A percentile compares a stretch with the other conserved stretches of the same genome.
These are phyloP conservation scores for Debaryomycetaceae sp. DNA, from an alignment of 1,139 yeast genomes.

Conservation along the genomic window DNA sequence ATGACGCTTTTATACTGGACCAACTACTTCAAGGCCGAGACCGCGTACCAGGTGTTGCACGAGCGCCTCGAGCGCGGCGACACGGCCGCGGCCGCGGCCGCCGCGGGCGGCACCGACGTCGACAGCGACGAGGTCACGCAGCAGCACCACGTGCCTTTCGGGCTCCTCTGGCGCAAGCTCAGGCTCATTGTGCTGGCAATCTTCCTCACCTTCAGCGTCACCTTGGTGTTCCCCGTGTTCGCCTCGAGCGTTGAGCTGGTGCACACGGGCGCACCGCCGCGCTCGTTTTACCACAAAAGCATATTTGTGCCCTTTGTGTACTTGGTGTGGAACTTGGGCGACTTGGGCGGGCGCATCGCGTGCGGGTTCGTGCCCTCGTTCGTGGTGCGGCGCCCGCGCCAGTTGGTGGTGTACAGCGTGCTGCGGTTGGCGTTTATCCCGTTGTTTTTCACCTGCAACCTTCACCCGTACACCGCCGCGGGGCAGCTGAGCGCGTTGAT, in stretches of 20 bases:
- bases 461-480: constrained; percentile 30
- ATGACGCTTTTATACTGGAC: constrained; percentile 33
- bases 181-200: constrained; percentile 64
- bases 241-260: constrained; percentile 67
- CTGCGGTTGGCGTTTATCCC: constrained; percentile 56
- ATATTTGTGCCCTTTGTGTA: constrained; percentile 75
- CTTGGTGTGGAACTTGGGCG: constrained; percentile 85
- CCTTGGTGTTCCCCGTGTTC: constrained; percentile 85
- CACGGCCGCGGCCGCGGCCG: constrained; percentile 11
- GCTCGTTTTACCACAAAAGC: constrained; percentile 40
- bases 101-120: constrained; percentile 8
- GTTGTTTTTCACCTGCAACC: constrained; percentile 64
- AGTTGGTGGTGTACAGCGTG: constrained; percentile 48
- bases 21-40: constrained; percentile 20
- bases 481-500: constrained; percentile 32
- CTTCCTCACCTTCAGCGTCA: constrained; percentile 68
- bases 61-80: constrained; percentile 11
- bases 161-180: constrained; percentile 53
- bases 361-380: constrained; percentile 51
- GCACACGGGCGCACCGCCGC: constrained; percentile 23
- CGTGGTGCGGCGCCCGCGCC: constrained; percentile 35
- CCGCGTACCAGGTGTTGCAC: constrained; percentile 14
- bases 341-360: constrained; percentile 67
- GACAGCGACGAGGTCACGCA: constrained; percentile 14
- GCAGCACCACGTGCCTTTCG: constrained; percentile 40